Conservation (phyloP, 352 stramenopile genomes). For the Phytophthora palmivora region DNA sequence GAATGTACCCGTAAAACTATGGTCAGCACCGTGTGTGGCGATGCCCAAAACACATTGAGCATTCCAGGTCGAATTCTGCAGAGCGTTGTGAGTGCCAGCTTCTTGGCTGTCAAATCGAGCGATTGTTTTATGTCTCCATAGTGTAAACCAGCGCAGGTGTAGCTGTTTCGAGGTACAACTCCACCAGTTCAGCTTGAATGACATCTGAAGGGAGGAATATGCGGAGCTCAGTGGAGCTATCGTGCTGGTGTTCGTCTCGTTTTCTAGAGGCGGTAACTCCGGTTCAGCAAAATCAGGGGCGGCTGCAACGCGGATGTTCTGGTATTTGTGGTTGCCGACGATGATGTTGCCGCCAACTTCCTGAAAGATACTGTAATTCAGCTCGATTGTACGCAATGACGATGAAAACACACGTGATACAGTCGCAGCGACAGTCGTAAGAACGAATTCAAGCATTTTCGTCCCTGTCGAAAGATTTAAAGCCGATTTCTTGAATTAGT, state of each 20-base stretch:
- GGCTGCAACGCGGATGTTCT: constrained; percentile 43
- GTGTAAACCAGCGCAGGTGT: constrained; percentile 23
- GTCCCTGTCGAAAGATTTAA: too few relatives aligned
- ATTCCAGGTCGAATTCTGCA: constrained; percentile 33
- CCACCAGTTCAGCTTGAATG: too few relatives aligned
- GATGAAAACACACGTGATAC: constrained; percentile 9
- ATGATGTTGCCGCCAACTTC: constrained; percentile 30
- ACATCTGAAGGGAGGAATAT: too few relatives aligned
- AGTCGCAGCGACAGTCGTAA: constrained; percentile 7
- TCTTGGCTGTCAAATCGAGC: constrained; percentile 30
- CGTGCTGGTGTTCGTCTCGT: constrained; percentile 29
- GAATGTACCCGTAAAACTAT: constrained; percentile 38
- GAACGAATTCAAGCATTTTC: too few relatives aligned
- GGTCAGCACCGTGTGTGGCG: constrained; percentile 26
- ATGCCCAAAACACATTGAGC: constrained; percentile 14
- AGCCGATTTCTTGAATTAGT: too few relatives aligned
- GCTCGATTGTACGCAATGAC: constrained; percentile 21
- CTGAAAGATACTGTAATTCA: constrained; percentile 38
- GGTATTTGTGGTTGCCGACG: constrained; percentile 43
- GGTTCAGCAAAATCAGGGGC: constrained; percentile 32
- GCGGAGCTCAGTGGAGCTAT: too few relatives aligned
- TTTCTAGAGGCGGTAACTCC: constrained; percentile 27
- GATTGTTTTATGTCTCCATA: constrained; percentile 39
- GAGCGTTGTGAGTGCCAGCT: constrained; percentile 29
- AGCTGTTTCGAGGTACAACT: too few relatives aligned